Evolutionary conservation across 2,329 filamentous ascomycete species (phyloP), one percentile per base, ranked within the genome.

Genomic region (Verticillium alfalfae): DNA sequence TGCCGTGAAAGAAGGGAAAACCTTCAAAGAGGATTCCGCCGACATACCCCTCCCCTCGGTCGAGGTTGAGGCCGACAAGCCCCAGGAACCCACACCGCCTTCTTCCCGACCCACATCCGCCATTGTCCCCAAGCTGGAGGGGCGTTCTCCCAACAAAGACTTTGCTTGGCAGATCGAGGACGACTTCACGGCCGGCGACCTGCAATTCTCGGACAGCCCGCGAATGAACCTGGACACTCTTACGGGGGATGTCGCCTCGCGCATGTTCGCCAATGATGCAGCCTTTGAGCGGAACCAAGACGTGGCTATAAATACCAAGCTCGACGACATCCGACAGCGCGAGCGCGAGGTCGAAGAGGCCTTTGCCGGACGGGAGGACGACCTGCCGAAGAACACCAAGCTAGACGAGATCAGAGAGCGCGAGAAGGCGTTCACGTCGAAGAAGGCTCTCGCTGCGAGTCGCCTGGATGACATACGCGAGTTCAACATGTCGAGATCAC

Each of bases 171-270:
- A 85, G 61, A 70, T 84, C 7, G 84, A 86, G 38, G 78, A 80
- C 5, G 84, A 87, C 60, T 85, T 87, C 65, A 86, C 84, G 0
- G 83, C 79, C 12, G 77, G 79, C 52, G 83, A 86, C 62, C 63
- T 86, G 45, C 82, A 85, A 62, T 68, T 83, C 38, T 86, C 84
- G 0, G 76, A 81, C 64, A 86, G 83, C 64, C 84, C 84, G n/a
- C 79, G 81, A 37, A 77, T 86, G 59, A 74, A 70, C 34, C 71
- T 78, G 26, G 71, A 66, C 34, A 70, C 71, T 36, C 70, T 73
- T 36, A 76, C 72, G 1, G 74, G 67, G 56, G 64, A 61, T 15
- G 63, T 34, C 36, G 45, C 65, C 58, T 18, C 63, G 69, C 12
- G 67, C 13, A 70, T 68, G 15, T 67, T 69, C 49, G 65, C 70